Percentiles rank a stretch among this genome's conserved stretches.
Conservation (phyloP, 2,329 filamentous ascomycete genomes). For the Phialocephala sp. region DNA sequence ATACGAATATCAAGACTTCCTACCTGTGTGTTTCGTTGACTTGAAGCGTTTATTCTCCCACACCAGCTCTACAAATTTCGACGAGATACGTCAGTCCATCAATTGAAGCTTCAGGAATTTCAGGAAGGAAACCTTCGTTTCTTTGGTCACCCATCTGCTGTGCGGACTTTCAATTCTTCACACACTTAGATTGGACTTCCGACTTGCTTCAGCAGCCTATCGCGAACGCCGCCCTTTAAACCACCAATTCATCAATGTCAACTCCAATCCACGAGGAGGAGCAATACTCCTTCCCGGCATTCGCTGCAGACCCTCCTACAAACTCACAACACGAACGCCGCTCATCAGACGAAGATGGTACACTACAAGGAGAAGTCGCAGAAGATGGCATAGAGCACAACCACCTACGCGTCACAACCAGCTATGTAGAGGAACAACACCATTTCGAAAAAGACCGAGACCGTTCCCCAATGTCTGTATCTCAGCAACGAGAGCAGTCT, state of each 20-base stretch:
- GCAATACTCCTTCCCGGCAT: constrained; percentile 42
- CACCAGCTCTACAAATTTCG: not conserved
- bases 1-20: constrained; percentile 4
- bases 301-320: constrained; percentile 29
- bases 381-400: constrained; percentile 44
- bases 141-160: constrained; percentile 18
- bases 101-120: constrained; percentile 4
- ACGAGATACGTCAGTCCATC: not conserved
- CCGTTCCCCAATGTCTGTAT: constrained; percentile 52
- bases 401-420: constrained; percentile 55
- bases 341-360: constrained; percentile 44
- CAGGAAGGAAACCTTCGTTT: constrained; percentile 13
- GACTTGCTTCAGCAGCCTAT: too few species aligned
- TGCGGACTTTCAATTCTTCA: not conserved
- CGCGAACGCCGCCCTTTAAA: not conserved
- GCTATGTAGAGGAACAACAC: constrained; percentile 44
- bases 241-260: constrained; percentile 32
- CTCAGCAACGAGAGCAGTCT: constrained; percentile 62
- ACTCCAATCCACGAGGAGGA: constrained; percentile 41
- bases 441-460: constrained; percentile 32
- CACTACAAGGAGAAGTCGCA: constrained; percentile 35
- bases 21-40: not conserved
- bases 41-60: constrained; percentile 10
- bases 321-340: constrained; percentile 26
- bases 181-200: not conserved